phyloP scores from a whole-genome alignment of 768 basidiomycete genomes.

The Neoboletus subvelutipes region DNA sequence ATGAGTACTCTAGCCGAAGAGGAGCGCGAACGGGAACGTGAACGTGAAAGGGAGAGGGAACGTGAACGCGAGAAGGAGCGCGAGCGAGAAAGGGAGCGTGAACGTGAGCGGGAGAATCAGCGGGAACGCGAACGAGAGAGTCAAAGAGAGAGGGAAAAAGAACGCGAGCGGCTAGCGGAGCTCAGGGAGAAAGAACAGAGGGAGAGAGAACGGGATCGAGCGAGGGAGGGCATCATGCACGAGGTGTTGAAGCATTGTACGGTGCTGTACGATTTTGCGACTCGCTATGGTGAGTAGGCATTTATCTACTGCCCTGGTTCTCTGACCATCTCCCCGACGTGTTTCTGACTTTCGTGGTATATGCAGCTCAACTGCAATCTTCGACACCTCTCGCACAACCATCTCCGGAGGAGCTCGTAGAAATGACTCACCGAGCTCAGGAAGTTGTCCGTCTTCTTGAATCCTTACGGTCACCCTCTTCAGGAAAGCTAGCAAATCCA shows the following conservation, averaged over 20 bases:
- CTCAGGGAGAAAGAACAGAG: slow-evolving; percentile 22
- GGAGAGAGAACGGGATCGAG: slow-evolving; percentile 25
- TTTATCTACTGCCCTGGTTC: neutral
- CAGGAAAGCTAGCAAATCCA: slow-evolving; percentile 19
- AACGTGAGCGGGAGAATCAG: slow-evolving; percentile 18
- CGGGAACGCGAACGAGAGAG: slow-evolving; percentile 24
- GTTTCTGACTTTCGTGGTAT: slow-evolving; percentile 5
- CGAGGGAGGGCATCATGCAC: slow-evolving; percentile 23
- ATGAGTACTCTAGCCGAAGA: slow-evolving; percentile 11
- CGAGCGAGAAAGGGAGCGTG: slow-evolving; percentile 23
- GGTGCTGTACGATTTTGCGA: slow-evolving; percentile 62
- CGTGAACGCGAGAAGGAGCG: slow-evolving; percentile 19
- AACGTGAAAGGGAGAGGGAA: slow-evolving; percentile 22
- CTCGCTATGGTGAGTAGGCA: slow-evolving; percentile 54
- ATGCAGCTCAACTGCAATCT: slow-evolving; percentile 39
- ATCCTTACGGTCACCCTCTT: slow-evolving; percentile 25
- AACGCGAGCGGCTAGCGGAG: slow-evolving; percentile 24
- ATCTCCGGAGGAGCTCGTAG: slow-evolving; percentile 52
- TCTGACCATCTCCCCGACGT: neutral
- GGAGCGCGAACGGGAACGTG: slow-evolving; percentile 24
- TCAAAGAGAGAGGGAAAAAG: slow-evolving; percentile 23
- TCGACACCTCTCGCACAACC: slow-evolving; percentile 52
- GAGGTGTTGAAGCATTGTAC: slow-evolving; percentile 50
- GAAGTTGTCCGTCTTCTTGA: slow-evolving; percentile 70
- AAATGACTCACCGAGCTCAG: slow-evolving; percentile 68